A percentile compares a stretch with the other conserved stretches of the same genome.
These are phyloP conservation scores for Colletotrichum viniferum DNA, from an alignment of 2,329 filamentous ascomycete species.

Conservation along the genomic window DNA sequence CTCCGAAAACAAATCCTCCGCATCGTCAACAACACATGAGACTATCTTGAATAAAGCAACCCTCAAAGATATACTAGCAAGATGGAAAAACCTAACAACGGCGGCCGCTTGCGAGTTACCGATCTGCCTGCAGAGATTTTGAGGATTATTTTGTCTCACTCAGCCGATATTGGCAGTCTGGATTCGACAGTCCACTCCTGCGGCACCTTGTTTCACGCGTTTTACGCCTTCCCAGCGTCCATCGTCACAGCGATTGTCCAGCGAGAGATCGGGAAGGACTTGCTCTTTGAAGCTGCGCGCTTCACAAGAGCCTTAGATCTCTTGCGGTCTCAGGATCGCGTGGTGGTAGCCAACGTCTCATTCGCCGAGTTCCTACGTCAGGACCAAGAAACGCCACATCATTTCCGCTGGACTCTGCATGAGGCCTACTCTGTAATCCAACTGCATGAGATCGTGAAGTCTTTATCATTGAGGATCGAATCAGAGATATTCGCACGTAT, in stretches of 20 bases:
- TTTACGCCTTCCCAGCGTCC: not conserved
- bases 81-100: not conserved
- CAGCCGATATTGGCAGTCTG: not conserved
- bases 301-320: not conserved
- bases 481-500: not conserved
- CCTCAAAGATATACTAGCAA: not conserved
- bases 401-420: not conserved
- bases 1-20: not conserved
- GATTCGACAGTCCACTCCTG: not conserved
- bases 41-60: not conserved
- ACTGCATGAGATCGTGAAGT: not conserved
- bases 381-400: not conserved
- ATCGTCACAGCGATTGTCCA: not conserved
- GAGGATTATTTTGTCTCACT: not conserved
- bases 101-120: not conserved
- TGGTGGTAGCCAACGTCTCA: not conserved
- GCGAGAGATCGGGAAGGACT: not conserved
- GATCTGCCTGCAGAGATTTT: not conserved
- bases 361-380: not conserved
- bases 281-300: not conserved
- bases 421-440: not conserved
- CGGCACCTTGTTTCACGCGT: not conserved
- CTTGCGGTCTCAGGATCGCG: not conserved
- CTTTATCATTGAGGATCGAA: not conserved
- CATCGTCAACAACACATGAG: not conserved